Evolutionary conservation across 225 moss, liverwort and hornwort genomes (phyloP).

Genomic region (Bryoerythrophyllum caledonicum): DNA sequence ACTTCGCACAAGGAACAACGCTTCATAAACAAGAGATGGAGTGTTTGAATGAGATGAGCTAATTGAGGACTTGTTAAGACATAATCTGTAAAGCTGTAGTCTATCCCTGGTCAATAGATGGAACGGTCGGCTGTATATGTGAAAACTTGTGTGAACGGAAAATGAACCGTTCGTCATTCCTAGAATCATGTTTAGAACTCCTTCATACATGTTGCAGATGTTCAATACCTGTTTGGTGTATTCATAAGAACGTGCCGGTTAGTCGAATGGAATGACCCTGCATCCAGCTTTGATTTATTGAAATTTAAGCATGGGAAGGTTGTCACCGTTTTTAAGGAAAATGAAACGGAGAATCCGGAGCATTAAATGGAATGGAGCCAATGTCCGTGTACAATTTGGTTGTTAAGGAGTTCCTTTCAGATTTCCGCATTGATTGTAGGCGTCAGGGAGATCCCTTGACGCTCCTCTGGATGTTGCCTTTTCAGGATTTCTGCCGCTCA

Average conservation of each 20-base stretch:
- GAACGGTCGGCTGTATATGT: not conserved
- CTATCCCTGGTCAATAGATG: not conserved
- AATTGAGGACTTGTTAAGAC: not conserved
- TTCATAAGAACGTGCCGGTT: not conserved
- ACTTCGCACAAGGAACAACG: not conserved
- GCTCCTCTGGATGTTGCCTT: conserved; percentile 24
- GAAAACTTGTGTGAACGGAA: not conserved
- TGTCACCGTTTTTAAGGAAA: not conserved
- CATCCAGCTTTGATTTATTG: conserved; percentile 6
- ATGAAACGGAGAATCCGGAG: not conserved
- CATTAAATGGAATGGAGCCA: not conserved
- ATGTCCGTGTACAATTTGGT: not conserved
- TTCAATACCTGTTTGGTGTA: not conserved
- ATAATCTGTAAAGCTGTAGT: not conserved
- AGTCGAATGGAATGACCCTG: conserved; percentile 5
- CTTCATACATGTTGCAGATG: not conserved
- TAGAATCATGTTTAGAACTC: not conserved
- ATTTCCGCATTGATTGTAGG: not conserved
- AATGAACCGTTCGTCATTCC: not conserved
- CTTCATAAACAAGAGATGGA: conserved; percentile 1
- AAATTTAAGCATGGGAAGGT: not conserved
- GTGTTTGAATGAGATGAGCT: not conserved
- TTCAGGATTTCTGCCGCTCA: conserved; percentile 22
- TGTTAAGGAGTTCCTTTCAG: not conserved
- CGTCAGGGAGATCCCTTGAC: not conserved